Conservation (phyloP, 768 basidiomycete genomes). For the Mycena vitilis region DNA sequence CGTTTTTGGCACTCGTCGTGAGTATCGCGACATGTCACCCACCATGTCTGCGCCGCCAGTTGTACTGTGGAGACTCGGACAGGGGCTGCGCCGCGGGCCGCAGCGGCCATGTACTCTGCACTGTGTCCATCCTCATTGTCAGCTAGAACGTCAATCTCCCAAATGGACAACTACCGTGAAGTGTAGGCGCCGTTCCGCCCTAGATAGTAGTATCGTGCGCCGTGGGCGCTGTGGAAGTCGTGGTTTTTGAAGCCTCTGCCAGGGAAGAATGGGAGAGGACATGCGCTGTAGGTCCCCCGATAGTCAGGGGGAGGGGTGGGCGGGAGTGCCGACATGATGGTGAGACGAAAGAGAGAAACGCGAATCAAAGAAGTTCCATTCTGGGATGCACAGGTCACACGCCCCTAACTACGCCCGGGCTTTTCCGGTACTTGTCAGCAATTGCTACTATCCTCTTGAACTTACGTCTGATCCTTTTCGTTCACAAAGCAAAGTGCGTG, state of each 20-base stretch:
- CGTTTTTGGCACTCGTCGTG: background rate
- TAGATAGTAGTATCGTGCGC: background rate
- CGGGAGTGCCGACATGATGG: no score
- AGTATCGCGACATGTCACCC: background rate
- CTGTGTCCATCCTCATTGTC: no score
- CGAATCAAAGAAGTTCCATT: no score
- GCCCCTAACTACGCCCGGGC: no score
- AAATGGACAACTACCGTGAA: background rate
- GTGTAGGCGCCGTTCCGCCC: background rate
- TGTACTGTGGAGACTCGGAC: background rate
- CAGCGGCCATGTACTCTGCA: background rate
- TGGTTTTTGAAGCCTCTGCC: constrained; percentile 6
- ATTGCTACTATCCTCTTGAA: no score
- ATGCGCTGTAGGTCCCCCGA: no score
- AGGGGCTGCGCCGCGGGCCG: background rate
- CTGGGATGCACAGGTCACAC: no score
- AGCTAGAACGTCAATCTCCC: background rate
- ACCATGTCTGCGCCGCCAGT: background rate
- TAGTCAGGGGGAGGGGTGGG: no score
- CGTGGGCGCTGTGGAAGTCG: constrained; percentile 2
- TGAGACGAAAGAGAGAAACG: no score
- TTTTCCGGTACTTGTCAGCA: no score
- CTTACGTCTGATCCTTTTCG: no score
- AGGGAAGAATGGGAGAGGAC: background rate
- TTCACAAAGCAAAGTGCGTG: no score